Evolutionary conservation across 164 flowering plant species (phyloP), one percentile per base, ranked within the genome.

Genomic region (Nymphaea colorata): DNA sequence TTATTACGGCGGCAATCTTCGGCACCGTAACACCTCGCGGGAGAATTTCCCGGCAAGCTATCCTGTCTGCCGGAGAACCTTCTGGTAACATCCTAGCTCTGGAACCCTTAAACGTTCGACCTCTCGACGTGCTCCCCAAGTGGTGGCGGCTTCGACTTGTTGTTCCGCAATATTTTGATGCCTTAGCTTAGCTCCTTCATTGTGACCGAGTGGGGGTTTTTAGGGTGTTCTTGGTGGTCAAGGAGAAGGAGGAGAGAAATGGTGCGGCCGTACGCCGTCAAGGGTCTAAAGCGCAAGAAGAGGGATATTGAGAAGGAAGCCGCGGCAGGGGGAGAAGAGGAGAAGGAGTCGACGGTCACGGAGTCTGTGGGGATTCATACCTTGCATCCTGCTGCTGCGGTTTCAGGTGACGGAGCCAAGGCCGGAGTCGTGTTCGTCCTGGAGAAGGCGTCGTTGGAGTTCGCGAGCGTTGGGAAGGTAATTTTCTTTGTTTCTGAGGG

Each of bases 401-500:
- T 79, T 0, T 53, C 65, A 2, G 71, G 73, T 4, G 51, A 72
- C 59, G 70, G 66, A 3, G 69, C 75, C n/a, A 82, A 81, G 64
- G 60, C 79, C 25, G 88, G 89, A 2, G 85, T 84, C 25, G 76
- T 85, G 43, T 90, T 93, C 66, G 75, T 93, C 73, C 92, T 93
- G 43, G 96, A 93, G 73, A 87, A 74, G 69, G 98, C 96, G 67
- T 87, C 93, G 64, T 55, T 93, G 67, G 96, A 90, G 80, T 85
- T 88, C 61, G 98, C 84, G 0, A 90, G 88, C 83, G 92, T 93
- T 73, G 98, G 98, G 59, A 93, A 90, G 90, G 94, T 87, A 55
- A 7, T 16, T n/a, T 7, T 66, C n/a, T 67, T 8, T 61, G 4
- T 3, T 42, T 16, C 14, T 5, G 57, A 8, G 66, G 43, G 6